A percentile compares a stretch with the other conserved stretches of the same genome.
phyloP scores from a whole-genome alignment of 2,329 filamentous ascomycete species.

The Fusarium floridanum region DNA sequence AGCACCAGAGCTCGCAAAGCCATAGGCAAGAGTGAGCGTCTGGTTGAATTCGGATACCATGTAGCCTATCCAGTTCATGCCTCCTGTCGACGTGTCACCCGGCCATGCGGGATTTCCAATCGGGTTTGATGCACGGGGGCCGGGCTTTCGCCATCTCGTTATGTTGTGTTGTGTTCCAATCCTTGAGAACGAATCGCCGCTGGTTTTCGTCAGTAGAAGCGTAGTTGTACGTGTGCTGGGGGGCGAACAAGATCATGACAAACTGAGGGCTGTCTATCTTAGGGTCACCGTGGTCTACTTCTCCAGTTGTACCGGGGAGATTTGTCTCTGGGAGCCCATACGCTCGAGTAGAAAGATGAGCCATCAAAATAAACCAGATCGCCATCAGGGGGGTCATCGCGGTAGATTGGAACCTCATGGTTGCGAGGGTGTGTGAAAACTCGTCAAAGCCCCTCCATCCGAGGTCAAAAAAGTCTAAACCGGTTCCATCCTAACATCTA shows the following conservation, averaged over 20 bases:
- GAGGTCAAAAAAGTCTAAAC: too few species aligned
- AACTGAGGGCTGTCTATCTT: neutral
- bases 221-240: too few species aligned
- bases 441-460: too few species aligned
- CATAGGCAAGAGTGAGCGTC: conserved; percentile 7
- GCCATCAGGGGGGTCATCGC: too few species aligned
- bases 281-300: neutral
- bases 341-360: neutral
- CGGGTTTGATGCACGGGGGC: conserved; percentile 9
- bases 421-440: too few species aligned
- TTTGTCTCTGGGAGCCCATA: neutral
- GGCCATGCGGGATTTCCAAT: conserved; percentile 21
- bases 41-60: conserved; percentile 10
- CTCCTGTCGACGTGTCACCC: conserved; percentile 5
- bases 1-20: conserved; percentile 1
- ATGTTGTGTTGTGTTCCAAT: neutral
- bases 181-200: conserved; percentile 16
- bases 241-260: conserved; percentile 6
- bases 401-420: too few species aligned
- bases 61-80: conserved; percentile 14
- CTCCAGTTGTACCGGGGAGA: neutral
- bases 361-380: neutral
- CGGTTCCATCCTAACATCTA: too few species aligned
- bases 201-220: neutral
- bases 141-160: neutral